Percentiles rank a stretch among this genome's conserved stretches.
Conservation (phyloP, 495 filamentous ascomycete genomes). For the Xylaria scruposa region DNA sequence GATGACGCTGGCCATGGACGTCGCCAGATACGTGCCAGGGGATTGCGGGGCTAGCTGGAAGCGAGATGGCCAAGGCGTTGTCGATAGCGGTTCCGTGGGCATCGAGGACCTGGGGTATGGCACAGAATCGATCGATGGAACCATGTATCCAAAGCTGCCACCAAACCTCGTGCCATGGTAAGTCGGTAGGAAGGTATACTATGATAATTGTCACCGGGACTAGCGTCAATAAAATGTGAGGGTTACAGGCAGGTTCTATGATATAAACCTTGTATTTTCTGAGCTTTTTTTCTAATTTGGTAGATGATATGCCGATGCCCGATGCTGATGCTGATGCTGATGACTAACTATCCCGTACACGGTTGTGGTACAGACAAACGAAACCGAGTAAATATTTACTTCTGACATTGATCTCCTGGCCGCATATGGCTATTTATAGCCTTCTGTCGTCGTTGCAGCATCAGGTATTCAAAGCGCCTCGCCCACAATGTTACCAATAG, state of each 20-base stretch:
- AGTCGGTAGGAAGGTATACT: neutral
- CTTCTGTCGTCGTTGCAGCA: constrained; percentile 16
- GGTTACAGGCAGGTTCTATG: neutral
- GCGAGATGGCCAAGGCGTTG: constrained; percentile 26
- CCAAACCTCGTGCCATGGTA: constrained; percentile 46
- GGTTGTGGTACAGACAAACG: constrained; percentile 24
- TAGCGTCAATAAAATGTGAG: neutral
- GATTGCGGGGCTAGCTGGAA: constrained; percentile 50
- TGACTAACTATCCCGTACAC: constrained; percentile 25
- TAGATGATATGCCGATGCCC: constrained; percentile 4
- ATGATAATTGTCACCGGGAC: neutral
- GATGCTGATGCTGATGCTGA: constrained; percentile 16
- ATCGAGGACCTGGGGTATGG: constrained; percentile 31
- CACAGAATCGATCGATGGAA: constrained; percentile 49
- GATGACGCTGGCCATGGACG: constrained; percentile 58
- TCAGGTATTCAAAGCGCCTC: constrained; percentile 35
- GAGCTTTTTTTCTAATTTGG: neutral
- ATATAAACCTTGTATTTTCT: constrained; percentile 15
- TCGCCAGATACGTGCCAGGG: constrained; percentile 49
- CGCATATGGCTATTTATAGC: constrained; percentile 9
- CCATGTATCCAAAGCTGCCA: constrained; percentile 49
- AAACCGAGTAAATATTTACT: constrained; percentile 16
- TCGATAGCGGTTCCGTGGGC: constrained; percentile 29
- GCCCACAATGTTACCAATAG: constrained; percentile 59
- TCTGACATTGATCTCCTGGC: neutral